Conservation (phyloP, 2,329 filamentous ascomycete genomes). For the Fusarium sp. region DNA sequence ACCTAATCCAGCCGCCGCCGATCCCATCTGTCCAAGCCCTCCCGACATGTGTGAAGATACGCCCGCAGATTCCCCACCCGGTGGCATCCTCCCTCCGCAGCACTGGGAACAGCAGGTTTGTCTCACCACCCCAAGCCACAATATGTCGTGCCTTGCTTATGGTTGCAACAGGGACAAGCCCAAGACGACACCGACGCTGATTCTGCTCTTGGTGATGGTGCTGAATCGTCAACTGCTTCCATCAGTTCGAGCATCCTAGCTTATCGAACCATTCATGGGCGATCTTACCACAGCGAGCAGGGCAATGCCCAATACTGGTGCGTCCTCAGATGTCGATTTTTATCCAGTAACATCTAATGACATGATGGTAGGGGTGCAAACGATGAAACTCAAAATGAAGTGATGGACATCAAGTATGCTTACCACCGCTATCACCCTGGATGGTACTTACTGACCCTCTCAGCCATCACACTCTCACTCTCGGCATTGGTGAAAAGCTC, state of each 20-base stretch:
- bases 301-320: constrained; percentile 27
- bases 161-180: not conserved
- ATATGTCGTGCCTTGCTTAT: not conserved
- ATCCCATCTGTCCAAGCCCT: not conserved
- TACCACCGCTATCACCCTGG: not conserved
- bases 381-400: constrained; percentile 23
- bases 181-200: constrained; percentile 16
- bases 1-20: not conserved
- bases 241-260: constrained; percentile 27
- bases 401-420: constrained; percentile 33
- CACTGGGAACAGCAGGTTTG: constrained; percentile 18
- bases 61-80: not conserved
- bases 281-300: constrained; percentile 32
- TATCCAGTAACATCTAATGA: not conserved
- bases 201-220: constrained; percentile 31
- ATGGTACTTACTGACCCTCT: constrained; percentile 2
- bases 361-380: constrained; percentile 22
- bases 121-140: constrained; percentile 3
- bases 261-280: constrained; percentile 27
- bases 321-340: not conserved
- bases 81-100: not conserved
- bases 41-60: not conserved
- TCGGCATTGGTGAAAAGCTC: constrained; percentile 19
- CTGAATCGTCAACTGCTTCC: constrained; percentile 26
- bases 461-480: constrained; percentile 28